Conservation (phyloP, 305 asterid species). For the Fraxinus latifolia region DNA sequence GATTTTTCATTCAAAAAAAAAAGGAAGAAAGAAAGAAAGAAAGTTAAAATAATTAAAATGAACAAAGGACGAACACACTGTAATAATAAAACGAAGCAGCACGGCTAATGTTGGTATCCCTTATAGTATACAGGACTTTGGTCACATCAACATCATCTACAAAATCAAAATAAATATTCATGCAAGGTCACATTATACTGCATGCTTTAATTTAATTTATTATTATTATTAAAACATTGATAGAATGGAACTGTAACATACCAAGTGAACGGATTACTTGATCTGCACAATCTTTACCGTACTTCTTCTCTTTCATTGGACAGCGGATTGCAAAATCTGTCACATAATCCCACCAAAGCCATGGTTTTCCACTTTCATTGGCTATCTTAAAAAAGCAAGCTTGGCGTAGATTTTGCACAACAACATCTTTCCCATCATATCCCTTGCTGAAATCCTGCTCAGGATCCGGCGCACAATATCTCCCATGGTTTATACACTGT, state of each 20-base stretch:
- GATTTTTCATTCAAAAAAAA: not conserved
- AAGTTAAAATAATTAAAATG: not conserved
- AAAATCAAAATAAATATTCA: not conserved
- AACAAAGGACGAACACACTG: not conserved
- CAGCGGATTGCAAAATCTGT: slow-evolving; percentile 88
- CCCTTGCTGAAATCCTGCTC: slow-evolving; percentile 93
- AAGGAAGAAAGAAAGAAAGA: not conserved
- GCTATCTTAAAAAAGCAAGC: slow-evolving; percentile 90
- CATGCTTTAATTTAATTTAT: not conserved
- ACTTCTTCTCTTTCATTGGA: slow-evolving; percentile 90
- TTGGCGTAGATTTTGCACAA: slow-evolving; percentile 81
- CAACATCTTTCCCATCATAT: slow-evolving; percentile 96
- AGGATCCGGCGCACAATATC: slow-evolving; percentile 98
- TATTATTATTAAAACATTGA: not conserved
- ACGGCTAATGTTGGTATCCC: not conserved
- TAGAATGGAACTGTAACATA: slow-evolving; percentile 25
- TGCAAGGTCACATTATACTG: slow-evolving; percentile 1
- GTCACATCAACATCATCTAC: not conserved
- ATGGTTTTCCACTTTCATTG: slow-evolving; percentile 84
- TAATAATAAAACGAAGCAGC: slow-evolving; percentile 1
- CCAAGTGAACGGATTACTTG: slow-evolving; percentile 81
- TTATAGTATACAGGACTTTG: not conserved
- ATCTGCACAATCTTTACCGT: slow-evolving; percentile 86
- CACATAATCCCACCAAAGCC: slow-evolving; percentile 99
- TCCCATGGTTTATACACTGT: slow-evolving; percentile 93